Evolutionary conservation across 2,329 filamentous ascomycete genomes (phyloP), one percentile per base, ranked within the genome.

Genomic region (Penicillium sp.): DNA sequence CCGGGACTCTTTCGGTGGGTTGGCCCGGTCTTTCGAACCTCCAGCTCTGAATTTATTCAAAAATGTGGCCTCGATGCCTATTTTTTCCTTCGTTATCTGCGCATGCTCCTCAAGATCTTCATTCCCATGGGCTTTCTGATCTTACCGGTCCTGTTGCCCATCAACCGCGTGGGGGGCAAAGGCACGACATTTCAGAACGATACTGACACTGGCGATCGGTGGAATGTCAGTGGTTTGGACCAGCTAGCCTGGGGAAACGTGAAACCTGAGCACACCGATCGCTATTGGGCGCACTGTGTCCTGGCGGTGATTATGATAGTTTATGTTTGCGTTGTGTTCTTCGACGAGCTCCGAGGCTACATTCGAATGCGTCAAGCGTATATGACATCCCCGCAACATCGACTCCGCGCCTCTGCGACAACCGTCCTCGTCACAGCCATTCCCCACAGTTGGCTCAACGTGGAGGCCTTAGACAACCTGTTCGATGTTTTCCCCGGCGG

Each of bases 401-500:
- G 95, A 20, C 84, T 99, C 17, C 87, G 91, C 48, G 95, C 95
- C 17, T 98, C 94, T 15, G 94, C 95, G 1, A 99, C 94, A 5
- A 99, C 95, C 0, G 94, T 99, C 49, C 83, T 99, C 5, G 92
- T 99, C 54, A 95, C 89, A 64, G 90, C 89, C 11, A 96, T 99
- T 54, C 95, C 95, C 1, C 81, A 85, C 42, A 96, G 96, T 71
- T 99, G 95, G 95, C 86, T 96, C 7, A 92, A 86, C 2, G 85
- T 91, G 51, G 88, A 96, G 47, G 91, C 91, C 0, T 83, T 99
- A 4, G 84, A 87, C 59, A 90, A 89, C 0, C 82, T 99, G 0
- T 99, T 96, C 70, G 95, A 99, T 73, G 93, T 98, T 1, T 98
- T 97, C 68, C 95, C 95, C 0, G 95, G 95, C 20, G 95, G 95